Evolutionary conservation across 768 basidiomycete genomes (phyloP).

Genomic region (Leccinellum rugosiceps): DNA sequence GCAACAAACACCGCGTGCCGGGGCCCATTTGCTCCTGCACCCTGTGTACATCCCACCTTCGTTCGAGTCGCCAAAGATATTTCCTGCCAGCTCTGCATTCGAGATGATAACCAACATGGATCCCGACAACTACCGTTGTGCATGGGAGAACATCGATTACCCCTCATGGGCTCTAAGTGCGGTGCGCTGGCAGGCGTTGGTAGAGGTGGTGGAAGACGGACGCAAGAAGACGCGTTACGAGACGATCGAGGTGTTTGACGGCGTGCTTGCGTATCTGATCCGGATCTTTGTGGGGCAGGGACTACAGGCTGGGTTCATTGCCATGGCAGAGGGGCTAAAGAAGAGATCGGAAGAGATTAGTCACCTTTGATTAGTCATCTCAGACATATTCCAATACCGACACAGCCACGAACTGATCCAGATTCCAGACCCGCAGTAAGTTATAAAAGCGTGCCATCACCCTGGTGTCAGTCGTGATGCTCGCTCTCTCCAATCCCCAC

Average conservation of each 20-base stretch:
- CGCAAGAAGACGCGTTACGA: conserved; percentile 57
- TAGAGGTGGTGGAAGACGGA: conserved; percentile 42
- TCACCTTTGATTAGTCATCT: neutral
- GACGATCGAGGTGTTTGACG: conserved; percentile 57
- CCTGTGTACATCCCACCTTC: conserved; percentile 62
- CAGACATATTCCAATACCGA: conserved; percentile 20
- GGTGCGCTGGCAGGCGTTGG: conserved; percentile 64
- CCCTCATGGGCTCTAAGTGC: conserved; percentile 49
- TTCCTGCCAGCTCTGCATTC: conserved; percentile 39
- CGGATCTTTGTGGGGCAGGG: conserved; percentile 41
- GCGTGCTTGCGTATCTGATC: conserved; percentile 52
- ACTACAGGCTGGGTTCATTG: conserved; percentile 45
- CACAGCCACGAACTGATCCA: conserved; percentile 28
- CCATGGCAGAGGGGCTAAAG: conserved; percentile 59
- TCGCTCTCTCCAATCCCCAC: conserved; percentile 8
- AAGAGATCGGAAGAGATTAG: conserved; percentile 39
- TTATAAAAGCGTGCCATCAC: neutral
- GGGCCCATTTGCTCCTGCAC: conserved; percentile 44
- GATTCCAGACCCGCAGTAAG: conserved; percentile 16
- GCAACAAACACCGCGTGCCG: conserved; percentile 50
- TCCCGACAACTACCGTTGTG: conserved; percentile 48
- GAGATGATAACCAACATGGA: conserved; percentile 51
- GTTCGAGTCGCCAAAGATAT: conserved; percentile 36
- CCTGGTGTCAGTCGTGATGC: conserved; percentile 11
- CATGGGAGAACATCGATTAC: conserved; percentile 47